These are phyloP conservation scores for Colletotrichum eleusines DNA, from an alignment of 2,329 filamentous ascomycete genomes.

Conservation along the genomic window DNA sequence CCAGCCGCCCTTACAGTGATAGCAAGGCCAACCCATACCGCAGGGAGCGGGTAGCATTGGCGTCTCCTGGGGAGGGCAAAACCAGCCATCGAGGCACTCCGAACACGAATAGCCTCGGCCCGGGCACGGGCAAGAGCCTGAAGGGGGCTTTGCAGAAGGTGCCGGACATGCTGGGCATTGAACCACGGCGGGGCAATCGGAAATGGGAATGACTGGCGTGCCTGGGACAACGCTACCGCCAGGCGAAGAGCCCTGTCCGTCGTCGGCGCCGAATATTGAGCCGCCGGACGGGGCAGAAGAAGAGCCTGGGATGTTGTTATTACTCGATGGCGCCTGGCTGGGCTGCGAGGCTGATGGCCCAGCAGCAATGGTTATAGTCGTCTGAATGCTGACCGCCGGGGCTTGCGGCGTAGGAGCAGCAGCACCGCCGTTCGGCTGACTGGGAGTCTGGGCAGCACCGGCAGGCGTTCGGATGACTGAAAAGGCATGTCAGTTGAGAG, in stretches of 20 bases:
- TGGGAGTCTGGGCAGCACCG: neutral
- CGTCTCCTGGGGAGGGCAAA: constrained; percentile 50
- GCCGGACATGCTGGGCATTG: constrained; percentile 43
- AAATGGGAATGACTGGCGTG: constrained; percentile 35
- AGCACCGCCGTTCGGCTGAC: constrained; percentile 1
- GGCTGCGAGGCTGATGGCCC: neutral
- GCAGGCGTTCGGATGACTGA: constrained; percentile 2
- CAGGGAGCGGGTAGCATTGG: constrained; percentile 48
- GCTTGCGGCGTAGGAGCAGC: neutral
- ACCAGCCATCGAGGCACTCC: constrained; percentile 50
- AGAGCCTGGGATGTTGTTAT: neutral
- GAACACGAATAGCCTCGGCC: constrained; percentile 47
- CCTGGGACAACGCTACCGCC: neutral
- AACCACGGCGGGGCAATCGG: constrained; percentile 31
- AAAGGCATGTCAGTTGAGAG: neutral
- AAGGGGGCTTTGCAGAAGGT: constrained; percentile 18
- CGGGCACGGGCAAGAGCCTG: constrained; percentile 42
- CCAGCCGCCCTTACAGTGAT: constrained; percentile 48
- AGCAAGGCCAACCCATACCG: constrained; percentile 50
- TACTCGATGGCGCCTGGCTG: neutral
- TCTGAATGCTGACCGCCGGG: neutral
- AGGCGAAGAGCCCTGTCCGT: constrained; percentile 1
- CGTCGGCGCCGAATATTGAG: constrained; percentile 10
- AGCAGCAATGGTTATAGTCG: neutral
- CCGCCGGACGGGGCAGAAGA: constrained; percentile 12